phyloP scores from a whole-genome alignment of 495 filamentous ascomycete genomes.

The Acidomyces sp. region DNA sequence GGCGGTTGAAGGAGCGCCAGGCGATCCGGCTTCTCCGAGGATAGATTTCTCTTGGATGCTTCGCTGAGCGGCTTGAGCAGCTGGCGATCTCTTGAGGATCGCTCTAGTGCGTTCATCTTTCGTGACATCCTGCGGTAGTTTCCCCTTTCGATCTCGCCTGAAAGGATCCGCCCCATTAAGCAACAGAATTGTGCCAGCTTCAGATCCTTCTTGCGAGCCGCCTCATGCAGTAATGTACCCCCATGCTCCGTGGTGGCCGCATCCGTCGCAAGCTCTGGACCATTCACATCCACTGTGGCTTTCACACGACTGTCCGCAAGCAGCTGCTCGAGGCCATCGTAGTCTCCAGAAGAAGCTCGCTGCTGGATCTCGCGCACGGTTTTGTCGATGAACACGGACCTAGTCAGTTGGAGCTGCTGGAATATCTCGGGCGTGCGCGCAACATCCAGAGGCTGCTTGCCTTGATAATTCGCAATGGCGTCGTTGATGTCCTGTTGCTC shows the following conservation, averaged over 20 bases:
- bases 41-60: constrained; percentile 96
- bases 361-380: constrained; percentile 72
- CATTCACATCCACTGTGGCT: constrained; percentile 78
- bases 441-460: constrained; percentile 75
- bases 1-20: constrained; percentile 44
- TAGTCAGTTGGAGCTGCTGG: constrained; percentile 82
- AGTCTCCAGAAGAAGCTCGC: constrained; percentile 56
- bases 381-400: constrained; percentile 77
- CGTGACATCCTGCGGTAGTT: constrained; percentile 90
- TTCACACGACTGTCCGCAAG: constrained; percentile 75
- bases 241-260: constrained; percentile 57
- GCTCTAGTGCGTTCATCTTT: constrained; percentile 81
- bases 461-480: constrained; percentile 75
- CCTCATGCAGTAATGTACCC: constrained; percentile 86
- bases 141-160: constrained; percentile 83
- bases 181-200: constrained; percentile 75
- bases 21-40: constrained; percentile 45
- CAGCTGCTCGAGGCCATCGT: constrained; percentile 62
- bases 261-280: constrained; percentile 74
- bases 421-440: constrained; percentile 87
- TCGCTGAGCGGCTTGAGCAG: constrained; percentile 83
- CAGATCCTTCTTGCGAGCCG: constrained; percentile 71
- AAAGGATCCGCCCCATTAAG: constrained; percentile 98
- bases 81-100: constrained; percentile 86
- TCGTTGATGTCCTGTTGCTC: constrained; percentile 75